Evolutionary conservation across 164 flowering plant genomes (phyloP).

Genomic region (Tetrastigma voinierianum): DNA sequence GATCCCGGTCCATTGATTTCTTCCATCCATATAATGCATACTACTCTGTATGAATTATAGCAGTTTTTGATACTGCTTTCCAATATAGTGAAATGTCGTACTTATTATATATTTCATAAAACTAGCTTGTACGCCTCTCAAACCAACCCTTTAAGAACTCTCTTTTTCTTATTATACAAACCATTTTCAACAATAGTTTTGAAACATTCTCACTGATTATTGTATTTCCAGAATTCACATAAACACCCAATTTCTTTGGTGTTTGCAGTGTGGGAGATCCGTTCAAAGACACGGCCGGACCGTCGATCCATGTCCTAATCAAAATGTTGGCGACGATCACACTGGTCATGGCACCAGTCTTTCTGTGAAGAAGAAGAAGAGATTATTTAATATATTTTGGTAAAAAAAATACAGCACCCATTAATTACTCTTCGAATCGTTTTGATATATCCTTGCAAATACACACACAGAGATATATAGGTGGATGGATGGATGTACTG

Average conservation of each 20-base stretch:
- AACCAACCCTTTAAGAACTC: too few species aligned
- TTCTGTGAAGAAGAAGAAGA: conserved; percentile 61
- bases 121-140: too few species aligned
- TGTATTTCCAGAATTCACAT: background rate
- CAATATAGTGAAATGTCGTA: too few species aligned
- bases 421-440: background rate
- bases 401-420: conserved; percentile 8
- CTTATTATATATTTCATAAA: too few species aligned
- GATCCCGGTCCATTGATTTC: too few species aligned
- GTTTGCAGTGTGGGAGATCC: conserved; percentile 98
- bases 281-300: conserved; percentile 99
- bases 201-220: background rate
- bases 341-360: conserved; percentile 93
- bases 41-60: too few species aligned
- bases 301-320: conserved; percentile 92
- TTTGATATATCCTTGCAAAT: conserved; percentile 2
- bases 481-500: conserved; percentile 9
- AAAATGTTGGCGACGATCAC: conserved; percentile 98
- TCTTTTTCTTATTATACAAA: too few species aligned
- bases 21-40: too few species aligned
- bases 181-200: too few species aligned
- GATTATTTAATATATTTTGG: background rate
- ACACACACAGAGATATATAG: too few species aligned
- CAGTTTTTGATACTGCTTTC: too few species aligned
- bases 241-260: background rate